phyloP scores from a whole-genome alignment of 768 basidiomycete genomes.

The Xerocomellus dryophilus region DNA sequence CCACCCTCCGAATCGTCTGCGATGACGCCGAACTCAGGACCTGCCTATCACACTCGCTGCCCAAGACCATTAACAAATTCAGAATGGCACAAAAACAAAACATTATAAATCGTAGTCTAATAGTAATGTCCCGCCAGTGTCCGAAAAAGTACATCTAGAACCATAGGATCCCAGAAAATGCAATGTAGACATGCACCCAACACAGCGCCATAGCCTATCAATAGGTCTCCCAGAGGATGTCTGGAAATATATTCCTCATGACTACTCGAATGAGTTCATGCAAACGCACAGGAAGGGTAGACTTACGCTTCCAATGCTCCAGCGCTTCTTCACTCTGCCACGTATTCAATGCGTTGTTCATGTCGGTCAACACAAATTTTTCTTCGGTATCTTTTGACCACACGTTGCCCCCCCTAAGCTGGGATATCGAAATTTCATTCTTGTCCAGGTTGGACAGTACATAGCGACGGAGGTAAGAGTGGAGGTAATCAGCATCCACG shows the following conservation, averaged over 20 bases:
- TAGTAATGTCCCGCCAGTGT: neutral
- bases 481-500: constrained; percentile 56
- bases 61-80: too few relatives aligned
- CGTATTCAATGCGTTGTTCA: constrained; percentile 55
- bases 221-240: constrained; percentile 76
- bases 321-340: constrained; percentile 65
- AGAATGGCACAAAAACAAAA: too few relatives aligned
- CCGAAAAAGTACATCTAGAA: neutral
- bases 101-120: neutral
- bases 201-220: constrained; percentile 32
- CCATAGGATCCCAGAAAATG: neutral
- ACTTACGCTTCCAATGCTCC: constrained; percentile 75
- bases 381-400: constrained; percentile 34
- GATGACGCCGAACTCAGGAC: too few relatives aligned
- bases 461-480: constrained; percentile 62
- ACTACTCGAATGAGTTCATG: constrained; percentile 39
- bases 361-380: constrained; percentile 59
- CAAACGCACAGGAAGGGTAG: neutral
- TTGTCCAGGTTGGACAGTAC: constrained; percentile 50
- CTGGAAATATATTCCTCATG: constrained; percentile 75
- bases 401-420: constrained; percentile 31
- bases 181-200: neutral
- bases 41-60: too few relatives aligned
- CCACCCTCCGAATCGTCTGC: too few relatives aligned
- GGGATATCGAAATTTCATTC: constrained; percentile 52